Base-by-base conservation (phyloP, 805 yeast genomes). In the Candida glaebosa region DNA sequence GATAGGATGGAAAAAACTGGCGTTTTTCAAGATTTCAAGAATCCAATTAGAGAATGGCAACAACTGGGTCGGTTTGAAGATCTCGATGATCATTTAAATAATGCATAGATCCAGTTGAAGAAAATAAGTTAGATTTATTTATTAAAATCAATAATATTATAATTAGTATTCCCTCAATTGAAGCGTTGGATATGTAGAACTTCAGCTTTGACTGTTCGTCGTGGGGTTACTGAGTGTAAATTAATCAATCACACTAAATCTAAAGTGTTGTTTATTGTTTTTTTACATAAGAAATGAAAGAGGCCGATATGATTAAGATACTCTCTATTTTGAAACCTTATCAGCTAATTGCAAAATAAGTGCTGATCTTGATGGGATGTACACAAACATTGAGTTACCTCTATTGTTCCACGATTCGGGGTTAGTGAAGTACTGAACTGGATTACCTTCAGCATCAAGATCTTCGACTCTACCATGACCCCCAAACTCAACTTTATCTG, bases 341-440 rank as follows among this genome's bases (percentile, higher is more conserved):
- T 58, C 62, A 40, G 56, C 57, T 36, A 63, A 48, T 48, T 63
- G 67, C 43, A 70, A 60, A 25, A 70, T 73, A 33, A 70, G 51
- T 0, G 68, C 75, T 7, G 72, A 63, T 63, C 98, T 81, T 31
- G 75, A 72, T n/a, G 98, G 98, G 51, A 88, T 73, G 51, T 80
- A 80, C 7, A 89, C 84, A 62, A 87, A 88, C 38, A 91, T 50
- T 44, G 79, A 84, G 61, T 91, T 87, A 18, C 69, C 63, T 50
- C 98, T 74, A 48, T 77, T 71, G 56, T 91, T 87, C 98, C 98
- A 91, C 18, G 65, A 67, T 34, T 85, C 76, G 39, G 83, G 81
- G 10, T 84, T 78, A 17, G 97, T 88, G 59, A 78, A 79, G 56
- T 74, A 87, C 48, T 72, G 72, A 2, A 78, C 61, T 15, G 52